These are phyloP conservation scores for Pneumocystis oryctolagi DNA, from an alignment of 1,139 yeast species.

Conservation along the genomic window DNA sequence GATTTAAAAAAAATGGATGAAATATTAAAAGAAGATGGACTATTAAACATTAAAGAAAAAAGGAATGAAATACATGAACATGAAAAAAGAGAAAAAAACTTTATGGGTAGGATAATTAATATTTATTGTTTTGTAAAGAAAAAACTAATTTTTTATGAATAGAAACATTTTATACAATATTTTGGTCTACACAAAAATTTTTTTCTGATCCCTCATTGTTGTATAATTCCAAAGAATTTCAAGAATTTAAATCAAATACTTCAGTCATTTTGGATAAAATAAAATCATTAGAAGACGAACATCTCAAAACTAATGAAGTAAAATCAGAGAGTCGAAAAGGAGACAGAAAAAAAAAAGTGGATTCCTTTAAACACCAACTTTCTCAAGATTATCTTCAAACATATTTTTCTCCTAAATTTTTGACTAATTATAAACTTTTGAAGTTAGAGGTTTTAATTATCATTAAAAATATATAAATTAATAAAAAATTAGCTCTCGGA, in stretches of 20 bases:
- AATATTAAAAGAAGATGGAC: slow-evolving; percentile 1
- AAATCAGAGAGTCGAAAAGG: slow-evolving; percentile 5
- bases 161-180: slow-evolving; percentile 11
- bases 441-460: slow-evolving; percentile 14
- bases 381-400: slow-evolving; percentile 9
- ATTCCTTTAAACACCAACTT: slow-evolving; percentile 5
- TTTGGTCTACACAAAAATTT: slow-evolving; percentile 16
- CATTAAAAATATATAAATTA: slow-evolving; percentile 26
- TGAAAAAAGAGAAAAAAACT: slow-evolving; percentile 13
- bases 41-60: neutral
- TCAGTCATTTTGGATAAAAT: slow-evolving; percentile 1
- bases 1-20: slow-evolving; percentile 5
- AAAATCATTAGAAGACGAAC: slow-evolving; percentile 2
- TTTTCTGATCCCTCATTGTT: slow-evolving; percentile 14
- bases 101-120: slow-evolving; percentile 8
- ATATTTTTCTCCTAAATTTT: slow-evolving; percentile 10
- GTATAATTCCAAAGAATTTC: slow-evolving; percentile 6
- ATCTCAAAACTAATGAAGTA: slow-evolving; percentile 5
- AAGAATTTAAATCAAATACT: neutral
- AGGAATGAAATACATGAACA: slow-evolving; percentile 2
- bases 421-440: slow-evolving; percentile 6
- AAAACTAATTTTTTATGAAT: neutral
- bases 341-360: slow-evolving; percentile 1
- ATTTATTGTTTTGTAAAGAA: neutral
- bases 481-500: slow-evolving; percentile 27